Percentiles rank a stretch among this genome's conserved stretches.
Evolutionary conservation across 352 stramenopile genomes (phyloP).

Genomic region (Saprolegnia diclina): DNA sequence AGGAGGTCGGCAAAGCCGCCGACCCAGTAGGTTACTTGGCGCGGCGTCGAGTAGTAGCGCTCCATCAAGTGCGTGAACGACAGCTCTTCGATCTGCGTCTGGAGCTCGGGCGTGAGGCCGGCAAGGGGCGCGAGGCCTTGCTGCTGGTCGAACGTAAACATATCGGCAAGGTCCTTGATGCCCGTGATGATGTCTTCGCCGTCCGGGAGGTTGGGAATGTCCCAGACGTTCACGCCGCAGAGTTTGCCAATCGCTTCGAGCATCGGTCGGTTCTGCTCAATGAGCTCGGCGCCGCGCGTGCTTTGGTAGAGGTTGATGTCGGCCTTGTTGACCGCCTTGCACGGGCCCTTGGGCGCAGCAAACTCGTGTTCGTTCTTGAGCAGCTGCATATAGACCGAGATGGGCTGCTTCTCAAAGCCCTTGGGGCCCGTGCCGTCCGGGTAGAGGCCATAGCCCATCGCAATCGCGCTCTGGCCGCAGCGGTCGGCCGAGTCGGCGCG

Average conservation of each 20-base stretch:
- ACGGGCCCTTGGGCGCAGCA: conserved; percentile 72
- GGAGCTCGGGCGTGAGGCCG: conserved; percentile 52
- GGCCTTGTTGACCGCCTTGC: conserved; percentile 39
- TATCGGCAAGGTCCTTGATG: conserved; percentile 78
- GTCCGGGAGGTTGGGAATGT: conserved; percentile 47
- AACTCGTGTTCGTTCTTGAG: conserved; percentile 81
- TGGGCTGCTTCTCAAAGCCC: conserved; percentile 60
- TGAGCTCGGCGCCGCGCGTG: conserved; percentile 48
- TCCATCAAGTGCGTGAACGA: conserved; percentile 83
- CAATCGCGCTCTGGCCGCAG: conserved; percentile 71
- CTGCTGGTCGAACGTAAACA: conserved; percentile 76
- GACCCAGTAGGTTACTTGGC: conserved; percentile 78
- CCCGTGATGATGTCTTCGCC: conserved; percentile 70
- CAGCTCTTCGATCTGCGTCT: conserved; percentile 51
- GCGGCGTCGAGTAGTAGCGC: conserved; percentile 73
- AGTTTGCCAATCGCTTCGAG: conserved; percentile 47
- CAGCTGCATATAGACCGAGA: conserved; percentile 82
- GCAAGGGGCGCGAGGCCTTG: conserved; percentile 46
- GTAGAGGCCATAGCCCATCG: conserved; percentile 71
- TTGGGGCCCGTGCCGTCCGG: conserved; percentile 64
- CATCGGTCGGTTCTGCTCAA: conserved; percentile 48
- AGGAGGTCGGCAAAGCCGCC: conserved; percentile 66
- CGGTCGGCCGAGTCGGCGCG: conserved; percentile 71
- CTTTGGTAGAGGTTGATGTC: conserved; percentile 58
- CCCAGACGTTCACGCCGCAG: conserved; percentile 53